Base-by-base conservation (phyloP, 495 filamentous ascomycete genomes). In the Neurospora discreta region DNA sequence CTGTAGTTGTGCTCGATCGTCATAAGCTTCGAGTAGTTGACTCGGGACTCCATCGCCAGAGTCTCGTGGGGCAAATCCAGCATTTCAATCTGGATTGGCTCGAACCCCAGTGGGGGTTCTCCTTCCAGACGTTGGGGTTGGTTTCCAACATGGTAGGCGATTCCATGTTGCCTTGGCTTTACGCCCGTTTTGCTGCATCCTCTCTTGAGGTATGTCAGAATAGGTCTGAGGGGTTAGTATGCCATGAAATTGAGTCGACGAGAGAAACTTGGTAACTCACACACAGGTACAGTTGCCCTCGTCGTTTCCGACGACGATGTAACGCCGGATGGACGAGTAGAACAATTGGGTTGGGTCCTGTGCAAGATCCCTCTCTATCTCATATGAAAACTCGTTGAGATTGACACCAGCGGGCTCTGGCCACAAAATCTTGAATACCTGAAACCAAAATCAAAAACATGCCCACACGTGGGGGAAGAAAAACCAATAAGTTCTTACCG, bases 361-460 rank as follows among this genome's bases (percentile, higher is more conserved):
- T 33, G 33, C 13, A 60, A 26, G 23, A 36, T 33, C 46, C 46
- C 46, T 58, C 11, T 58, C 52, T 65, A 36, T 33, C 26, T 65
- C 52, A 15, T 15, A 26, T 65, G 52, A 65, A 65, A 36, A 26
- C 16, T 80, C 79, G 13, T 73, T 77, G 18, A 72, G 70, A 15
- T 76, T 77, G 69, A 77, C 76, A 5, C 83, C 83, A 2, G 75
- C 73, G 18, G 84, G 84, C 42, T 86, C 83, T 44, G 81, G 80
- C 84, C 84, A 86, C 20, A 81, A 69, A 2, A 84, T 77, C 71
- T 85, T 86, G 73, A 86, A 84, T 11, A 86, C 80, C 83, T 85
- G 40, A 8, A 3, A 23, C 58, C 6, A 15, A 4, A n/a, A 60
- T 71, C 20, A 75, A 71, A 10, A 18, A 18, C 20, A 3, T 26